A percentile compares a stretch with the other conserved stretches of the same genome.
These are phyloP conservation scores for Hylodesmum podocarpum DNA, from an alignment of 306 rosid genomes.

Conservation along the genomic window DNA sequence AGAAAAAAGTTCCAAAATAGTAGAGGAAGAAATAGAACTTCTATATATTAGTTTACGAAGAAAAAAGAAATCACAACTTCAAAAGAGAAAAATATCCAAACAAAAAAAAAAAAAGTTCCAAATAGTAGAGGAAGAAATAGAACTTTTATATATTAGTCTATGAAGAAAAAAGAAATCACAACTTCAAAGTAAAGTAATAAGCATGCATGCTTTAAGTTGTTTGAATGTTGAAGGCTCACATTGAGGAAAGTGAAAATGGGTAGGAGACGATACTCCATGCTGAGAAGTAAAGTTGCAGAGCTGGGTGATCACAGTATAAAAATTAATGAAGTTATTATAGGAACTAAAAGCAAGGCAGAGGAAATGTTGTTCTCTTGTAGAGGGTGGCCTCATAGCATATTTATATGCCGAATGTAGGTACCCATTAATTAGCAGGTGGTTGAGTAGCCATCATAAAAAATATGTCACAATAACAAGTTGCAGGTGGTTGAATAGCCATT, in stretches of 20 bases:
- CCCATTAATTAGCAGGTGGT: not conserved
- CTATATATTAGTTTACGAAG: too few relatives aligned
- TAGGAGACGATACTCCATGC: slow-evolving; percentile 46
- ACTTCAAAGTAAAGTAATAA: too few relatives aligned
- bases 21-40: too few relatives aligned
- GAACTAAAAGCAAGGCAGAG: not conserved
- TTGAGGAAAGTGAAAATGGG: slow-evolving; percentile 42
- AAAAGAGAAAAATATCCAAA: too few relatives aligned
- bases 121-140: not conserved
- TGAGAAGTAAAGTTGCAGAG: slow-evolving; percentile 1
- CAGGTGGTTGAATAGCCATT: slow-evolving; percentile 36
- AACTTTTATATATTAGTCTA: not conserved
- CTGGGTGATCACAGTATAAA: too few relatives aligned
- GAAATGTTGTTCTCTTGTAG: not conserved
- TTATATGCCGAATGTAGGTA: slow-evolving; percentile 28
- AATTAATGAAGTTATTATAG: too few relatives aligned
- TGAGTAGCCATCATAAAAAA: too few relatives aligned
- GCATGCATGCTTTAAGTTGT: not conserved
- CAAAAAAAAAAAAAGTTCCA: too few relatives aligned
- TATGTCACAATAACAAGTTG: too few relatives aligned
- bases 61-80: too few relatives aligned
- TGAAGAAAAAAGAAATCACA: not conserved
- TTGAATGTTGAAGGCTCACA: slow-evolving; percentile 41
- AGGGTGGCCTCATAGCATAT: not conserved
- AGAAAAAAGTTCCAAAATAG: too few relatives aligned